Base-by-base conservation (phyloP, 805 yeast genomes). In the Saccharomyces cerevisiae region DNA sequence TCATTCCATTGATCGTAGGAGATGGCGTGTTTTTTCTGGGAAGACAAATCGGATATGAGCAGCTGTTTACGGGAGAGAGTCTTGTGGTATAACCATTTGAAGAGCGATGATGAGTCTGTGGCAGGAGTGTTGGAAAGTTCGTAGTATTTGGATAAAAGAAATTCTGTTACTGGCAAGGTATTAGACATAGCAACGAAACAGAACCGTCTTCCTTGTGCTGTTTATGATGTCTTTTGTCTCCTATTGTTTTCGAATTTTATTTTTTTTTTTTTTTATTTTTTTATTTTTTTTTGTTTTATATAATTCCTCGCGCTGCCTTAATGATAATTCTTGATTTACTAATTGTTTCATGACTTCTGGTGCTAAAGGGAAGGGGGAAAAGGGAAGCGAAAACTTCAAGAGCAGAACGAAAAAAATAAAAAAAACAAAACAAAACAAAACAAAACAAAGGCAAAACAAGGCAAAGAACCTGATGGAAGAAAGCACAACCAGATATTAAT, bases 1-100 rank as follows among this genome's bases (percentile, higher is more conserved):
- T 77, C 79, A 30, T 79, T 73, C 98, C 98, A 92, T 49, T 81
- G 81, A 6, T 72, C 68, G 60, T 80, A 83, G 1, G 81, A 76
- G 2, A 74, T 72, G 0, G 84, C 80, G 22, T 75, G 73, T 49
- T 70, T 72, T 66, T 77, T 82, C 55, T 76, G 79, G 3, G 73
- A 71, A 6, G 70, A 53, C 17, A 79, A 60, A 46, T 66, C 70
- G 49, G 72, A 70, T 31, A 77, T 70, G 48, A 66, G 67, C 43
- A 17, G 43, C 22, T 54, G 43, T 58, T 61, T 13, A 58, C 62
- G 24, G 43, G 43, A 36, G 8, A 36, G 43, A 22, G 43, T 36
- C 43, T 36, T 17, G 47, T 47, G 46, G 51, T 29, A 36, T 6
- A 36, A 24, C 43, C 43, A 36, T 17, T 17, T 36, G 24, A 36